phyloP scores from a whole-genome alignment of 2,329 filamentous ascomycete species.

The Periconia sp. region DNA sequence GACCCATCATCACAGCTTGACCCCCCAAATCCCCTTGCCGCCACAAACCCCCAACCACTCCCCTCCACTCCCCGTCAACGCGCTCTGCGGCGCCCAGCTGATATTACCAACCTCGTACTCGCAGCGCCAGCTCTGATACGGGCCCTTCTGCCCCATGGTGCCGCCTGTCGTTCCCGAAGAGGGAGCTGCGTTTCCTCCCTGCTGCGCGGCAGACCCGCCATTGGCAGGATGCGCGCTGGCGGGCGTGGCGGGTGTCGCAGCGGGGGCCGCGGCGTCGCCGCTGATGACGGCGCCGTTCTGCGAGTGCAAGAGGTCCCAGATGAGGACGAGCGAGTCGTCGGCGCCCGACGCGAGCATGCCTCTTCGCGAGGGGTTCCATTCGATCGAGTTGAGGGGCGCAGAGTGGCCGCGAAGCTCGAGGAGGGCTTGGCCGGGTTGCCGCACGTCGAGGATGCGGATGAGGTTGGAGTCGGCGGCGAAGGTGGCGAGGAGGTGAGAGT shows the following conservation, averaged over 20 bases:
- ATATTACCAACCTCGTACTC: constrained; percentile 86
- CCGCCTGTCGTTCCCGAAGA: constrained; percentile 20
- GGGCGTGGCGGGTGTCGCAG: constrained; percentile 21
- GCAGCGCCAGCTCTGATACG: constrained; percentile 78
- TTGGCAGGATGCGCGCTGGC: constrained; percentile 28
- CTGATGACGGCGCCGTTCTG: constrained; percentile 55
- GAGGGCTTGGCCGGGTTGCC: constrained; percentile 92
- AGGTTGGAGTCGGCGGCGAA: constrained; percentile 92
- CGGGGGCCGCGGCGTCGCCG: constrained; percentile 40
- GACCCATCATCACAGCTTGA: constrained; percentile 55
- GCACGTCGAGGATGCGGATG: constrained; percentile 92
- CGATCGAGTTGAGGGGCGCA: constrained; percentile 84
- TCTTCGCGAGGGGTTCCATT: constrained; percentile 88
- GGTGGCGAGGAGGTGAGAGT: constrained; percentile 93
- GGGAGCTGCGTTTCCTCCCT: too few relatives aligned
- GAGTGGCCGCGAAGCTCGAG: constrained; percentile 89
- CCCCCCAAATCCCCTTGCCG: constrained; percentile 79
- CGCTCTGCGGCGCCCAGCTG: constrained; percentile 76
- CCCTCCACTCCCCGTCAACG: constrained; percentile 67
- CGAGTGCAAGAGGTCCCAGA: constrained; percentile 88
- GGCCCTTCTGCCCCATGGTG: constrained; percentile 61
- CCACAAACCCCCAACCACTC: constrained; percentile 85
- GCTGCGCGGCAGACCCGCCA: constrained; percentile 21
- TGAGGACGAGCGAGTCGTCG: constrained; percentile 86
- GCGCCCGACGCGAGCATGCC: constrained; percentile 89